These are phyloP conservation scores for Plasmodium gonderi DNA, from an alignment of 169 alveolate species.

Conservation along the genomic window DNA sequence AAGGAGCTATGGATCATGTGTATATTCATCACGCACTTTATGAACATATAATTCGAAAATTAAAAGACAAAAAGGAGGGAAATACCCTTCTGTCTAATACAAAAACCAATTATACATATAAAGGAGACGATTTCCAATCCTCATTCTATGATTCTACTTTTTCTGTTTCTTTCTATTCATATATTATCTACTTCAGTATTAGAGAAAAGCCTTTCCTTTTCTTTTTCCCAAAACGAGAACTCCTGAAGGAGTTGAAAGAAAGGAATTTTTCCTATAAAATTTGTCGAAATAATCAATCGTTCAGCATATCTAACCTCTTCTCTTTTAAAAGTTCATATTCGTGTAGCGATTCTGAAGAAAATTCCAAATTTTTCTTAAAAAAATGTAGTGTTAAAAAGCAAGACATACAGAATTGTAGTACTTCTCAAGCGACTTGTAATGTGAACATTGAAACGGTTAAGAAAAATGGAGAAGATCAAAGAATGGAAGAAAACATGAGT, in stretches of 20 bases:
- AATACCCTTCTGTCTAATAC: background rate
- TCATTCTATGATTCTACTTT: background rate
- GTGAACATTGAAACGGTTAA: too few relatives aligned
- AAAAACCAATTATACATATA: background rate
- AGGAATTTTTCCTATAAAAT: slow-evolving; percentile 8
- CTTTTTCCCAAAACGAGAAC: slow-evolving; percentile 28
- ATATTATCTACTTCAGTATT: background rate
- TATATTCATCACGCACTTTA: slow-evolving; percentile 9
- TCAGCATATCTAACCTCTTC: background rate
- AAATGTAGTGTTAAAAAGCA: too few relatives aligned
- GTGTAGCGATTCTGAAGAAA: background rate
- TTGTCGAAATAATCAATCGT: background rate
- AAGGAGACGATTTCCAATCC: background rate
- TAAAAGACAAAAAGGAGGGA: background rate
- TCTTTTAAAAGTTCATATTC: background rate
- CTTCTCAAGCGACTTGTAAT: too few relatives aligned
- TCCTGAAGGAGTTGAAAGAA: background rate
- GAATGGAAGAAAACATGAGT: too few relatives aligned
- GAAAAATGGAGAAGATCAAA: too few relatives aligned
- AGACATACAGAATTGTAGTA: too few relatives aligned
- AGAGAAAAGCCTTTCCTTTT: slow-evolving; percentile 26
- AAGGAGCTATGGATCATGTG: slow-evolving; percentile 14
- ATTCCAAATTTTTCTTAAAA: background rate
- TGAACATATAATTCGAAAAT: background rate
- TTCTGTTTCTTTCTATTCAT: slow-evolving; percentile 6